A percentile compares a stretch with the other conserved stretches of the same genome.
Evolutionary conservation across 768 basidiomycete species (phyloP).

Genomic region (Tephrocybe sp.): DNA sequence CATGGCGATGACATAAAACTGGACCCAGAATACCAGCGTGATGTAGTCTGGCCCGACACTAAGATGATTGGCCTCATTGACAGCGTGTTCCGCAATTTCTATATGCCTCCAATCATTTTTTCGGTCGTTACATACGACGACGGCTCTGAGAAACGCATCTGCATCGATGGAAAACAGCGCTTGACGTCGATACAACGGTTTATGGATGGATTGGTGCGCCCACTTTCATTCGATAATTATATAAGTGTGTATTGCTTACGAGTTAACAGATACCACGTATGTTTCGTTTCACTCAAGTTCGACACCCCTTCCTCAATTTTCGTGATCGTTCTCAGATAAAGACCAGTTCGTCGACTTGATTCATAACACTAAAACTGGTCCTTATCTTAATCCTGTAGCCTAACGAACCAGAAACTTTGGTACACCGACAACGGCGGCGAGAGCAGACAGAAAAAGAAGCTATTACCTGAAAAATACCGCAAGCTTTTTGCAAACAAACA

Average conservation of each 20-base stretch:
- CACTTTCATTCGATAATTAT: not conserved
- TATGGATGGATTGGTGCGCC: not conserved
- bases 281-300: too few relatives aligned
- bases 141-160: slow-evolving; percentile 58
- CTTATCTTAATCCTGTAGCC: slow-evolving; percentile 1
- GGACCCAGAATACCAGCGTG: slow-evolving; percentile 80
- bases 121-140: slow-evolving; percentile 56
- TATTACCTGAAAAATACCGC: slow-evolving; percentile 53
- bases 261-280: slow-evolving; percentile 15
- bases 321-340: slow-evolving; percentile 17
- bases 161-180: slow-evolving; percentile 66
- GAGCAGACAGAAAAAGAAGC: not conserved
- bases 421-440: slow-evolving; percentile 34
- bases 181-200: slow-evolving; percentile 61
- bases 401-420: slow-evolving; percentile 50
- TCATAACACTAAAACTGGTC: not conserved
- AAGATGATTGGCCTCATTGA: slow-evolving; percentile 80
- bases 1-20: slow-evolving; percentile 61
- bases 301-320: slow-evolving; percentile 32
- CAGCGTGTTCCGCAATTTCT: slow-evolving; percentile 76
- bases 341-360: slow-evolving; percentile 12
- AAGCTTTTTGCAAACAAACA: slow-evolving; percentile 71
- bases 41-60: slow-evolving; percentile 76
- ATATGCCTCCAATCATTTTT: slow-evolving; percentile 75
- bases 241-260: not conserved